Conservation (phyloP, 1,284 basidiomycete species). For the Melampsora larici-populina region DNA sequence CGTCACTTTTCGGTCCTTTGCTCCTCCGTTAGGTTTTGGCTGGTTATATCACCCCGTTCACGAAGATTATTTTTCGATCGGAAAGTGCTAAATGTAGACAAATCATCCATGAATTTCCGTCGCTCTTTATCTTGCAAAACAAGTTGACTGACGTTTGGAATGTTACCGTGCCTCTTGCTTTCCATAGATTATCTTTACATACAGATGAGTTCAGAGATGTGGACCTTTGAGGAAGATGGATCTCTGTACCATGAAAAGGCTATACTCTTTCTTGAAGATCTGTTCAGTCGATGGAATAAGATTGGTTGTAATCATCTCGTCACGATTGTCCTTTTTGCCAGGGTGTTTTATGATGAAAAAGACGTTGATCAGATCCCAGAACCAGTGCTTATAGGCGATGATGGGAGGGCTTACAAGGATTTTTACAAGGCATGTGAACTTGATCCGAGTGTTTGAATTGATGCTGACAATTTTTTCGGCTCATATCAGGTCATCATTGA, state of each 20-base stretch:
- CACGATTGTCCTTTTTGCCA: conserved; percentile 88
- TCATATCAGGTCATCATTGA: conserved; percentile 79
- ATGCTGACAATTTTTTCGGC: background rate
- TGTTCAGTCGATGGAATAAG: conserved; percentile 77
- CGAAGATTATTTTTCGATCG: conserved; percentile 84
- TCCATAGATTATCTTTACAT: conserved; percentile 69
- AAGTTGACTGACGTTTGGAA: background rate
- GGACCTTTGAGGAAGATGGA: conserved; percentile 95
- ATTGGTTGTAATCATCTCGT: conserved; percentile 85
- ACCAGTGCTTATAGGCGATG: conserved; percentile 68
- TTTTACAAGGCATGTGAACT: conserved; percentile 59
- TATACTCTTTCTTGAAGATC: conserved; percentile 75
- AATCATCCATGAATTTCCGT: background rate
- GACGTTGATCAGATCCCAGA: conserved; percentile 66
- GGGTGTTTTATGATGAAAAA: conserved; percentile 81
- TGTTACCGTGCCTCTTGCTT: background rate
- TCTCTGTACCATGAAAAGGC: conserved; percentile 95
- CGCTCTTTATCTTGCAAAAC: background rate
- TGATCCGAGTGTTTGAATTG: background rate
- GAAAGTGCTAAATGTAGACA: conserved; percentile 71
- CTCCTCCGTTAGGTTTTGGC: conserved; percentile 64
- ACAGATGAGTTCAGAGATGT: conserved; percentile 90
- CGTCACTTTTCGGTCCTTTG: conserved; percentile 20
- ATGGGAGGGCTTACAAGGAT: conserved; percentile 84
- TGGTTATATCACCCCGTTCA: conserved; percentile 74